Percentiles rank a stretch among this genome's conserved stretches.
These are phyloP conservation scores for Trichosporon ovoides DNA, from an alignment of 1,284 basidiomycete genomes.

Conservation along the genomic window DNA sequence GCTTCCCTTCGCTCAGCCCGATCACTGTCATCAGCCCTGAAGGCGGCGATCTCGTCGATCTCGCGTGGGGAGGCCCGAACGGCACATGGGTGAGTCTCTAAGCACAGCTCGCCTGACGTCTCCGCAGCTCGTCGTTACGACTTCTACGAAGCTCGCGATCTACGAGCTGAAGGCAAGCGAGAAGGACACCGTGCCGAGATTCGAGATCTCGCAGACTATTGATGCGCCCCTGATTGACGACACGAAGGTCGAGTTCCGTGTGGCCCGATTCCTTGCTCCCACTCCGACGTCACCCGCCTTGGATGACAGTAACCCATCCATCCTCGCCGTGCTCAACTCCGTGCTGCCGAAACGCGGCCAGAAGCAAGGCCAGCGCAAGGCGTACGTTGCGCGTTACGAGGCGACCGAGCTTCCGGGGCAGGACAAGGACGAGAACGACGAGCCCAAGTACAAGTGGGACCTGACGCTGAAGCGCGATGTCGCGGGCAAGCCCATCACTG, in stretches of 20 bases:
- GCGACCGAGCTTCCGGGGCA: conserved; percentile 52
- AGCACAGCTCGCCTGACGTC: not conserved
- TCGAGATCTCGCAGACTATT: conserved; percentile 38
- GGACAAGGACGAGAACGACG: conserved; percentile 20
- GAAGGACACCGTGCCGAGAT: conserved; percentile 19
- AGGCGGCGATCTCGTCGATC: conserved; percentile 41
- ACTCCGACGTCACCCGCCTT: not conserved
- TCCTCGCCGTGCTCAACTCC: conserved; percentile 64
- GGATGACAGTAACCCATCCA: not conserved
- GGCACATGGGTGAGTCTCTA: conserved; percentile 35
- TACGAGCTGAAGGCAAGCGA: conserved; percentile 30
- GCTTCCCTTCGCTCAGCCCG: conserved; percentile 64
- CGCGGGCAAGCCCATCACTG: conserved; percentile 72
- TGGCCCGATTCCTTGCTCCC: conserved; percentile 56
- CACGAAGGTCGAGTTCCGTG: conserved; percentile 60
- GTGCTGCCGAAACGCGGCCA: conserved; percentile 34
- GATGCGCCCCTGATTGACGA: conserved; percentile 38
- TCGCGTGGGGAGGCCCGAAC: conserved; percentile 41
- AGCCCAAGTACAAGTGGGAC: conserved; percentile 42
- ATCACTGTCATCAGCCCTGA: conserved; percentile 40
- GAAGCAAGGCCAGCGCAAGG: conserved; percentile 27
- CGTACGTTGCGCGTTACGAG: conserved; percentile 39
- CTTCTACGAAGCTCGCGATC: conserved; percentile 29
- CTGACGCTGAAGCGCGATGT: conserved; percentile 51
- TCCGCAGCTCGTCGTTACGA: conserved; percentile 37